Base-by-base conservation (phyloP, 495 filamentous ascomycete species). In the Hypoxylon lienhwacheense region DNA sequence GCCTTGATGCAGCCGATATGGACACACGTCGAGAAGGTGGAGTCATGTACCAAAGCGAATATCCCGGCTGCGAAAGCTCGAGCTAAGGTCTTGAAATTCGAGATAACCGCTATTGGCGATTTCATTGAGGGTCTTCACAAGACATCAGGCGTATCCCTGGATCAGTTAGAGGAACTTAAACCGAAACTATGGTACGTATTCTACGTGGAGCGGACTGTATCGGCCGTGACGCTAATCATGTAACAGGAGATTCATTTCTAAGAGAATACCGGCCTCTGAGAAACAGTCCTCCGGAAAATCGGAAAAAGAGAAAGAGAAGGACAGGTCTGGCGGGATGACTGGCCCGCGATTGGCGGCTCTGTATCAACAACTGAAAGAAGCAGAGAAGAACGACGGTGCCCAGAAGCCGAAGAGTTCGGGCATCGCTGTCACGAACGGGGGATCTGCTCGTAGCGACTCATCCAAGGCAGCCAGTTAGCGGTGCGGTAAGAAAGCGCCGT, bases 51-150 rank as follows among this genome's bases (percentile, higher is more conserved):
- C 57, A 76, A 71, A 48, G 70, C 75, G 25, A 70, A 66, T 4
- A 68, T 70, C 28, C 72, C 73, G 12, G 63, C 68, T 16, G 69
- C 69, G 1, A 77, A 77, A 42, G 70, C 74, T 21, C 61, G 74
- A 42, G 74, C 74, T 14, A 74, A 75, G 44, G 67, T 76, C 21
- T 44, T 77, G 10, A 74, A 74, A 31, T 70, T 68, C 11, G 71
- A 77, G 47, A 72, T 76, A 19, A 73, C 70, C 4, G 58, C 66
- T 2, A 76, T 77, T 45, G 75, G 75, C 31, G 68, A 73, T 36
- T 76, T 73, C 47, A 68, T 77, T 7, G 68, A 69, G 41, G 58
- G 64, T 37, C 58, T 77, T 22, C 67, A 67, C 10, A 60, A 73
- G 50, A 72, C 68, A 12, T 66, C 64, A 14, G 66, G 61, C 4